These are phyloP conservation scores for Massospora cicadina DNA, from an alignment of 371 early-diverging fungal species.

Conservation along the genomic window DNA sequence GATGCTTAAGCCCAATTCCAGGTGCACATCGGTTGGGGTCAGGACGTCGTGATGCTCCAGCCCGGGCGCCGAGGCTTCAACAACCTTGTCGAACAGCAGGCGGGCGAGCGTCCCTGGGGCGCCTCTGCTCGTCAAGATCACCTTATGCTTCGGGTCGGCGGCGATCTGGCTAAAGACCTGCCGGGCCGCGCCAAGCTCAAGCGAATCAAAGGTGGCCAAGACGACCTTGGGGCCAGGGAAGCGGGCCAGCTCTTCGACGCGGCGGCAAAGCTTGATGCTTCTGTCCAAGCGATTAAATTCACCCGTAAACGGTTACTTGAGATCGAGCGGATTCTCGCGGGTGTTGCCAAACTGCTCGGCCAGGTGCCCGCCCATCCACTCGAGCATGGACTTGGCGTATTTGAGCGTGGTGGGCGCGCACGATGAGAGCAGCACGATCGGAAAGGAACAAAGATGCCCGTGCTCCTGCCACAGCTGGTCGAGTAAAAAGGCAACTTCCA, in stretches of 20 bases:
- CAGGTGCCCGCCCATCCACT: constrained; percentile 89
- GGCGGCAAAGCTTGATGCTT: constrained; percentile 34
- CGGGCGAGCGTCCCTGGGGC: constrained; percentile 52
- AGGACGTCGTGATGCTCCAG: constrained; percentile 7
- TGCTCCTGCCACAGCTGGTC: constrained; percentile 69
- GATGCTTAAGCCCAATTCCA: constrained; percentile 14
- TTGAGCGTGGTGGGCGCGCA: constrained; percentile 16
- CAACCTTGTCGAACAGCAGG: constrained; percentile 21
- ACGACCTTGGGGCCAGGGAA: constrained; percentile 61
- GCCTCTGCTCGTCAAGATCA: constrained; percentile 64
- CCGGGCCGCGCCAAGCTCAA: constrained; percentile 66
- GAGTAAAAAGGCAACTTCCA: constrained; percentile 81
- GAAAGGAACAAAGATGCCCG: constrained; percentile 24
- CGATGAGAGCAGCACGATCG: constrained; percentile 28
- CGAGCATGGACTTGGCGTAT: constrained; percentile 76
- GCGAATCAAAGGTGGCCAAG: constrained; percentile 51
- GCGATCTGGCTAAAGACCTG: constrained; percentile 60
- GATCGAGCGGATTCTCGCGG: constrained; percentile 77
- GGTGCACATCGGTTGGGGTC: constrained; percentile 15
- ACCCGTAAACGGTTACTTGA: constrained; percentile 35
- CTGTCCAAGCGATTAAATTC: not conserved
- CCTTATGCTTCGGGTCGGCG: constrained; percentile 27
- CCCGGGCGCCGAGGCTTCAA: constrained; percentile 20
- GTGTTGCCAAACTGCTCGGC: constrained; percentile 43
- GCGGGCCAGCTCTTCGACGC: constrained; percentile 48